These are phyloP conservation scores for Erucastrum elatum DNA, from an alignment of 345 rosid species.

Conservation along the genomic window DNA sequence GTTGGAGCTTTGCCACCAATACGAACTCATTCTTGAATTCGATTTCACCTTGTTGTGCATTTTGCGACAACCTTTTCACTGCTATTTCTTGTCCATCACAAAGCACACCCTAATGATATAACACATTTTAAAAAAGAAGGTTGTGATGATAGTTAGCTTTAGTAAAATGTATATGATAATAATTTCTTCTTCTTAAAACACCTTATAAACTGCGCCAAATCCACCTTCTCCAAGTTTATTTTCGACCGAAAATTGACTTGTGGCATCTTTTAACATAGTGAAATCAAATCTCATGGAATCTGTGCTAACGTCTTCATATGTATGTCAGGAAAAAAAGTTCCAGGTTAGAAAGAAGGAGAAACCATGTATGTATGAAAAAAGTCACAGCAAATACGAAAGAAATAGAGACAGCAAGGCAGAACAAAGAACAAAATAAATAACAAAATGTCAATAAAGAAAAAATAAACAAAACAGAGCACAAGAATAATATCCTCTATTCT, in stretches of 20 bases:
- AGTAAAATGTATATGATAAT: neutral
- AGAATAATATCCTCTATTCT: neutral
- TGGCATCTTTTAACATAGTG: constrained; percentile 31
- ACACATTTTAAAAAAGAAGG: neutral
- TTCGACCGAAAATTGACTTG: constrained; percentile 29
- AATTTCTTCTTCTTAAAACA: neutral
- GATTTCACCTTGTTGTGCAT: constrained; percentile 41
- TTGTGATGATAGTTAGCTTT: neutral
- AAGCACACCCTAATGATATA: constrained; percentile 29
- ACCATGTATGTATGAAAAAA: neutral
- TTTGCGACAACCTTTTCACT: constrained; percentile 36
- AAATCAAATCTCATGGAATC: constrained; percentile 30
- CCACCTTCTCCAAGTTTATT: constrained; percentile 43
- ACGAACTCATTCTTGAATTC: constrained; percentile 56
- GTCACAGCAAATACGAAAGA: neutral
- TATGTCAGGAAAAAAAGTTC: neutral
- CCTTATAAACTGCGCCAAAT: constrained; percentile 43
- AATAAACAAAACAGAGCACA: neutral
- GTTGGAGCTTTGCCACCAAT: constrained; percentile 55
- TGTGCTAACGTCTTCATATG: constrained; percentile 10
- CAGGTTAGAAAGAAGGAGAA: neutral
- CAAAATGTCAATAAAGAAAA: neutral
- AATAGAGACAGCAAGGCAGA: neutral
- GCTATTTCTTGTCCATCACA: constrained; percentile 38
- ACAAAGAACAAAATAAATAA: neutral